Evolutionary conservation across 345 rosid genomes (phyloP), one percentile per base, ranked within the genome.

Genomic region (Pseudoturritis turrita): DNA sequence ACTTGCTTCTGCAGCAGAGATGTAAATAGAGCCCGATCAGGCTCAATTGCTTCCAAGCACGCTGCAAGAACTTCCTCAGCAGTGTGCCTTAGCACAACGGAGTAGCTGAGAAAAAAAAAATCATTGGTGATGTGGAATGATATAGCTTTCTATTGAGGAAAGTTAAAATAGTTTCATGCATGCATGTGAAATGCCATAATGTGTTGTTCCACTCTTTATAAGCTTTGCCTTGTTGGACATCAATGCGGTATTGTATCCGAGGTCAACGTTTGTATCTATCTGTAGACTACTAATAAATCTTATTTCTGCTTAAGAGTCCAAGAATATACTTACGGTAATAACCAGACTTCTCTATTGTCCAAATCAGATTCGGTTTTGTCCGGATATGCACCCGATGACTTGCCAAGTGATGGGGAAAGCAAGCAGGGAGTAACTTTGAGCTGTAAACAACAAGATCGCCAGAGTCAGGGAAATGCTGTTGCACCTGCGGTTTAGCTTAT

Each of bases 81-180:
- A 29, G 98, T 90, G 89, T 94, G 98, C 81, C 97, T 89, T 71
- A 91, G 82, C 72, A 94, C 96, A 79, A 86, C 88, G 63, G 97
- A 91, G 78, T 94, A 94, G 72, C 97, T 94, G 90, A 33, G 80
- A 65, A 54, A 68, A 58, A 73, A 15, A 67, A 65, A 19, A 36
- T 35, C 50, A 55, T 8, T 45, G 25, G 18, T 59, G 31, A 75
- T 61, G 62, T 35, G 31, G 19, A 68, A 15, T 17, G 14, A 25
- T 19, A 45, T 10, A 33, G 40, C 31, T 22, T 51, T 50, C 36
- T 25, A 21, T 9, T 25, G 39, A 54, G 63, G 13, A 45, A 41
- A 41, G 45, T 7, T 58, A 44, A 25, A 60, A 58, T 43, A 58
- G 13, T 63, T 44, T 10, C 33, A 62, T 54, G 57, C 31, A 71